These are phyloP conservation scores for Zostera marina DNA, from an alignment of 116 monocot species.

Conservation along the genomic window DNA sequence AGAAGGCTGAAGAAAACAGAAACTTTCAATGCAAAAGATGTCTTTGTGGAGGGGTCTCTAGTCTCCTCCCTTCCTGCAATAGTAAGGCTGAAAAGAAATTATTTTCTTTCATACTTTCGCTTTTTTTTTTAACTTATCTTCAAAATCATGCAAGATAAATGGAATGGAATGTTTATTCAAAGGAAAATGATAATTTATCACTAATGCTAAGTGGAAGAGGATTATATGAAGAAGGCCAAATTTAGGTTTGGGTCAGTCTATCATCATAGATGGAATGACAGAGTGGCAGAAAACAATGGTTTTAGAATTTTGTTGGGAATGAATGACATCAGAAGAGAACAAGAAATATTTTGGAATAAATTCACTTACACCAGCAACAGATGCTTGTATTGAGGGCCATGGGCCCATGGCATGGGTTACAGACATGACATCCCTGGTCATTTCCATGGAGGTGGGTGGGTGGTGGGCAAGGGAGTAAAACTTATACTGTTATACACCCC, in stretches of 20 bases:
- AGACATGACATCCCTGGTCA: not conserved
- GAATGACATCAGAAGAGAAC: not conserved
- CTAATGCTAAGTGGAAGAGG: not conserved
- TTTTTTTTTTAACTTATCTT: not conserved
- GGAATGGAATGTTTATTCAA: not conserved
- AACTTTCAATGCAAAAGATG: constrained; percentile 17
- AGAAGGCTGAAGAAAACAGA: constrained; percentile 10
- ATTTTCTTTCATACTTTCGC: not conserved
- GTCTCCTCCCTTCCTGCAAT: not conserved
- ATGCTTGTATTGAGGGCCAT: not conserved
- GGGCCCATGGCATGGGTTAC: not conserved
- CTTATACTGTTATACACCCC: not conserved
- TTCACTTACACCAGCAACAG: not conserved
- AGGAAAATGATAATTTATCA: not conserved
- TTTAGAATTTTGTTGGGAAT: not conserved
- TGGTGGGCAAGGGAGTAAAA: not conserved
- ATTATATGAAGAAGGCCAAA: not conserved
- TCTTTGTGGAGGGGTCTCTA: constrained; percentile 7
- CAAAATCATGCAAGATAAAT: not conserved
- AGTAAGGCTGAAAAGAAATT: not conserved
- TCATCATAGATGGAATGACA: not conserved
- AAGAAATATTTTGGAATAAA: not conserved
- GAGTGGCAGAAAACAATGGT: not conserved
- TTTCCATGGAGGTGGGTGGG: not conserved
- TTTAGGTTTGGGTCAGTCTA: not conserved